Evolutionary conservation across 306 rosid genomes (phyloP), one percentile per base, ranked within the genome.

Genomic region (Lathyrus tuberosus): DNA sequence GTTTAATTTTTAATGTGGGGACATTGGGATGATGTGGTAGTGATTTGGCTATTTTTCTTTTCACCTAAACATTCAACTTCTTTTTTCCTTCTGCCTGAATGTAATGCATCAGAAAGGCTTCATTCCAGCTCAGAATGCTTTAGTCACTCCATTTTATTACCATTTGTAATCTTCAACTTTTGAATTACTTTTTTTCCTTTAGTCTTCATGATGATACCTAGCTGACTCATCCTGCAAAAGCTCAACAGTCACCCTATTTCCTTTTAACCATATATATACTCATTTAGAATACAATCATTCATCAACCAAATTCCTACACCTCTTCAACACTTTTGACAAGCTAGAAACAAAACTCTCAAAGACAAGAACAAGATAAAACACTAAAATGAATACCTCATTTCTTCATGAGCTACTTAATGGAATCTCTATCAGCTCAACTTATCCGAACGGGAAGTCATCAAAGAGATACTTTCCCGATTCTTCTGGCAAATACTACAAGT

Each of bases 221-320:
- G 69, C 79, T 83, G 87, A 86, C 82, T 80, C 90, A 75, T 67
- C 79, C 71, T 69, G 24, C 43, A 53, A 79, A 70, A 78, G 61
- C 81, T 61, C 26, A 58, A 65, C 22, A 0, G 22, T 20, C 22
- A 20, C 22, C 0, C 10, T 9, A 65, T 56, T 33, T 71, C 69
- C 79, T 78, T 65, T 26, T 33, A 57, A 58, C 63, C 66, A 64
- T 70, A 47, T 75, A 51, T 58, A 75, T 54, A 43, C 65, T 67
- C 69, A n/a, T 43, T 10, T 5, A 15, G 22, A 57, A 56, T n/a
- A 18, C 79, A 41, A 58, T 53, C 28, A 70, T 61, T 66, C 65
- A 75, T 82, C 76, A 75, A 70, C 62, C 78, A 59, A 70, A 70
- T n/a, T 31, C 35, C 13, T 49, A 73, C 9, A 46, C 40, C 38